Percentiles rank a stretch among this genome's conserved stretches.
These are phyloP conservation scores for Cyanophora paradoxa DNA, from an alignment of 78 protist species.

Conservation along the genomic window DNA sequence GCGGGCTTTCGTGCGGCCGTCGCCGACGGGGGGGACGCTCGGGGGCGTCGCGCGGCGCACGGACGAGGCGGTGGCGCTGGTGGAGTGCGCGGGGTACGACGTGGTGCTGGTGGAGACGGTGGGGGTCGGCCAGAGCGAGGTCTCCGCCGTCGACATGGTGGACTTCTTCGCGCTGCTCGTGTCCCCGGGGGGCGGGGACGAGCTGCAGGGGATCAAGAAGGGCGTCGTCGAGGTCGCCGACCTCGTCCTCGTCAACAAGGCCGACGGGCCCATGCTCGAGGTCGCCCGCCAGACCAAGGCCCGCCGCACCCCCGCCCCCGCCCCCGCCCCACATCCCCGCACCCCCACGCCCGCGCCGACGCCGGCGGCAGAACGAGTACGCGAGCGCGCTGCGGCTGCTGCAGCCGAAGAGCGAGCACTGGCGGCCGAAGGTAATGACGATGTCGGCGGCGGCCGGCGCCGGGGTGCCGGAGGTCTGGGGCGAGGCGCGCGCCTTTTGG, in stretches of 20 bases:
- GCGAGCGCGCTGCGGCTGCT: constrained; percentile 45
- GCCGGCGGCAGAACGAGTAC: constrained; percentile 46
- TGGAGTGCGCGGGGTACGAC: constrained; percentile 78
- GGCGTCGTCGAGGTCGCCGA: constrained; percentile 92
- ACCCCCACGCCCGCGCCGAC: constrained; percentile 52
- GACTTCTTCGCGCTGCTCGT: constrained; percentile 80
- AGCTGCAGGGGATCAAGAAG: constrained; percentile 90
- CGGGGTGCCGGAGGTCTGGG: no score
- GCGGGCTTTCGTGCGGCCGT: constrained; percentile 86
- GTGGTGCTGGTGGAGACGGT: constrained; percentile 89
- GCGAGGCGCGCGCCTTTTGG: no score
- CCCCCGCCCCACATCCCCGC: no score
- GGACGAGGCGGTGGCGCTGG: constrained; percentile 71
- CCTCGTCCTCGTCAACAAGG: constrained; percentile 78
- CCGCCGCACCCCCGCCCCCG: no score
- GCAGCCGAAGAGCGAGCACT: constrained; percentile 38
- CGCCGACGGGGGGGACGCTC: constrained; percentile 70
- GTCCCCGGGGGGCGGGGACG: constrained; percentile 95
- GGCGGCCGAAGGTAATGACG: no score
- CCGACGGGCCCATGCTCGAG: constrained; percentile 76
- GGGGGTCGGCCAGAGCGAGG: constrained; percentile 96
- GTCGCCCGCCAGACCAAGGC: neutral
- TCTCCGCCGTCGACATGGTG: constrained; percentile 69
- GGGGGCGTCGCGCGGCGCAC: constrained; percentile 70
- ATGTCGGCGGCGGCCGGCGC: no score